A percentile compares a stretch with the other conserved stretches of the same genome.
Evolutionary conservation across 2,329 filamentous ascomycete genomes (phyloP).

Genomic region (Mariannaea elegans): DNA sequence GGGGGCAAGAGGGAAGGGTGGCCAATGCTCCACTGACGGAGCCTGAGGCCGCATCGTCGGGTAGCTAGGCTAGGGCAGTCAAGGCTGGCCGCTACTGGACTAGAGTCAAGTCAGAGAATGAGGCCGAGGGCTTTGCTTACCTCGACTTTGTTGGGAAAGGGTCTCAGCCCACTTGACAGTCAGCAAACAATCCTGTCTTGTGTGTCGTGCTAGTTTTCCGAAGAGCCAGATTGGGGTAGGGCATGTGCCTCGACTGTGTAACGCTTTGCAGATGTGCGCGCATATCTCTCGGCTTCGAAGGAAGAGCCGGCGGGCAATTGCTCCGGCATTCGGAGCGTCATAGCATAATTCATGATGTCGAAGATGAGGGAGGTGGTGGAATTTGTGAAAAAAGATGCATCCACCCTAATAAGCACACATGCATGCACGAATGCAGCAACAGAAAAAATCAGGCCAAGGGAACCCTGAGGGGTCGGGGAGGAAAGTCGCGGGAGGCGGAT

Average conservation of each 20-base stretch:
- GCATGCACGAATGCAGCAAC: constrained; percentile 9
- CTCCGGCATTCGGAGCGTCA: constrained; percentile 2
- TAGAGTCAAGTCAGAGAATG: constrained; percentile 9
- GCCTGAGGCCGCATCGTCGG: constrained; percentile 35
- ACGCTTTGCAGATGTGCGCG: not conserved
- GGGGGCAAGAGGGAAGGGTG: constrained; percentile 34
- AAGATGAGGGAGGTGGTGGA: not conserved
- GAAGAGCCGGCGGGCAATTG: not conserved
- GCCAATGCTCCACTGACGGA: constrained; percentile 38
- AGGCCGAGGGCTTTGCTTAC: constrained; percentile 3
- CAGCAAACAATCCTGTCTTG: not conserved
- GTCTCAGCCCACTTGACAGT: constrained; percentile 10
- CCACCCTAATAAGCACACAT: constrained; percentile 12
- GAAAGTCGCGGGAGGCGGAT: not conserved
- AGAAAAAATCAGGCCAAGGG: constrained; percentile 10
- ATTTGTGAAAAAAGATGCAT: constrained; percentile 1
- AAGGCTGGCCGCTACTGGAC: constrained; percentile 17
- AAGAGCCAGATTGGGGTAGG: constrained; percentile 3
- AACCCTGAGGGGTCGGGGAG: constrained; percentile 10
- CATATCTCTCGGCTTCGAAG: not conserved
- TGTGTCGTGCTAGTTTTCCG: not conserved
- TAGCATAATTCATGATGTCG: not conserved
- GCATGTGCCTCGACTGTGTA: constrained; percentile 11
- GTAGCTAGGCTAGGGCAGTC: constrained; percentile 24
- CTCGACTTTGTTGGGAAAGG: constrained; percentile 11